Conservation (phyloP, 305 asterid species). For the Ilex paraguariensis region DNA sequence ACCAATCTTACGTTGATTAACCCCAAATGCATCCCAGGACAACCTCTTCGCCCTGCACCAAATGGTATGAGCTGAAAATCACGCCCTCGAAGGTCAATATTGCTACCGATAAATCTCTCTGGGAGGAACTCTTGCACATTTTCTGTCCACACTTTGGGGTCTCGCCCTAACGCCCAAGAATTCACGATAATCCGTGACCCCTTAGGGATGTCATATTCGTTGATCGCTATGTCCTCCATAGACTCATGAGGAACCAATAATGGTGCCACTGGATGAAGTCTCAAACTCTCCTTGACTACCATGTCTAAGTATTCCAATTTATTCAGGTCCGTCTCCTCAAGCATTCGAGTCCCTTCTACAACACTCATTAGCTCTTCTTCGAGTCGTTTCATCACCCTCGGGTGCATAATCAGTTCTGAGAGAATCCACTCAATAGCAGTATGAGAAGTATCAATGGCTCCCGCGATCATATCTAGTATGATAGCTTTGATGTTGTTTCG, state of each 20-base stretch:
- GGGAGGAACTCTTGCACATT: conserved; percentile 48
- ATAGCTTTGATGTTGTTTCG: conserved; percentile 31
- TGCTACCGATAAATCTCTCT: conserved; percentile 39
- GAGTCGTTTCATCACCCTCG: conserved; percentile 11
- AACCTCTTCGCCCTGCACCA: not conserved
- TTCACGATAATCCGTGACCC: conserved; percentile 35
- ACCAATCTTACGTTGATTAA: conserved; percentile 33
- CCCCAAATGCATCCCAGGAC: conserved; percentile 32
- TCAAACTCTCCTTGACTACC: conserved; percentile 7
- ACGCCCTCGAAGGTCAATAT: conserved; percentile 36
- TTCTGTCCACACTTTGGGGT: conserved; percentile 43
- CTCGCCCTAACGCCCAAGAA: conserved; percentile 36
- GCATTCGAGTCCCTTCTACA: conserved; percentile 1
- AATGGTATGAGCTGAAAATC: conserved; percentile 1
- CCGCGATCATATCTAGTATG: conserved; percentile 16
- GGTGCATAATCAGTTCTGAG: conserved; percentile 5
- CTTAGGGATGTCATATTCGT: conserved; percentile 36
- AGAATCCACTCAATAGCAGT: conserved; percentile 9
- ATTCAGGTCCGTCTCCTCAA: conserved; percentile 5
- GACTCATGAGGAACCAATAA: conserved; percentile 1
- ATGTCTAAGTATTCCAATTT: conserved; percentile 4
- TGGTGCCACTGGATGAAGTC: conserved; percentile 6
- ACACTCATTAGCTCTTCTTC: conserved; percentile 5
- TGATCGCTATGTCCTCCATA: conserved; percentile 20
- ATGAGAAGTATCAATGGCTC: conserved; percentile 3